phyloP scores from a whole-genome alignment of 2,329 filamentous ascomycete species.

The Penicillium sp. region DNA sequence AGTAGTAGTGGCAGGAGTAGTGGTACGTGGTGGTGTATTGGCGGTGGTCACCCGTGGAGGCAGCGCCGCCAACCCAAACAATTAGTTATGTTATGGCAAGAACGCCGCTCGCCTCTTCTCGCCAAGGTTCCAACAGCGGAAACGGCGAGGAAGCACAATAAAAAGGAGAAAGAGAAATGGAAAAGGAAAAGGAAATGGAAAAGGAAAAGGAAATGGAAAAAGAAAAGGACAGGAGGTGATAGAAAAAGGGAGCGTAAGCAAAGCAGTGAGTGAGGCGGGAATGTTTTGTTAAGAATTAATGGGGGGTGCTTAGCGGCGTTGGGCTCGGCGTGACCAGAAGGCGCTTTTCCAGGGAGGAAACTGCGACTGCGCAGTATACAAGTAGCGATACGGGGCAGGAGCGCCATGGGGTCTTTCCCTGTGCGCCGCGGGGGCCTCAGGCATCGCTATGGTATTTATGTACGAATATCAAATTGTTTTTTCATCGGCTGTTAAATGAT shows the following conservation, averaged over 20 bases:
- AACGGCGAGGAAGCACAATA: not conserved
- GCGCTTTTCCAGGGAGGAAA: not conserved
- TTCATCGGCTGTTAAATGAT: too few relatives aligned
- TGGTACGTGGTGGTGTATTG: not conserved
- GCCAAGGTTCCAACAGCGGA: not conserved
- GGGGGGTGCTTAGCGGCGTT: too few relatives aligned
- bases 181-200: not conserved
- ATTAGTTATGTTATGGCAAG: slow-evolving; percentile 4
- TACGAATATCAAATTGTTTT: too few relatives aligned
- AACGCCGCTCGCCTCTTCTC: slow-evolving; percentile 13
- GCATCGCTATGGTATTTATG: not conserved
- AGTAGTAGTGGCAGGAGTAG: not conserved
- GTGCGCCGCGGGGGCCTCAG: not conserved
- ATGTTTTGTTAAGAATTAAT: too few relatives aligned
- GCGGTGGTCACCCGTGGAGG: slow-evolving; percentile 9
- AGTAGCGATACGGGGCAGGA: too few relatives aligned
- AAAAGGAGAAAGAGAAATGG: not conserved
- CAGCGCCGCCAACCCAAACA: slow-evolving; percentile 11
- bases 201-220: not conserved
- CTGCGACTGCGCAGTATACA: not conserved
- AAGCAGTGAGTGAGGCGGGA: too few relatives aligned
- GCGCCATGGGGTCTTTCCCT: not conserved
- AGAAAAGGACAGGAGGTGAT: not conserved
- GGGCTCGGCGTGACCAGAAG: not conserved
- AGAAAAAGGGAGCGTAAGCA: not conserved